Evolutionary conservation across 495 filamentous ascomycete genomes (phyloP).

Genomic region (Podospora sp.): DNA sequence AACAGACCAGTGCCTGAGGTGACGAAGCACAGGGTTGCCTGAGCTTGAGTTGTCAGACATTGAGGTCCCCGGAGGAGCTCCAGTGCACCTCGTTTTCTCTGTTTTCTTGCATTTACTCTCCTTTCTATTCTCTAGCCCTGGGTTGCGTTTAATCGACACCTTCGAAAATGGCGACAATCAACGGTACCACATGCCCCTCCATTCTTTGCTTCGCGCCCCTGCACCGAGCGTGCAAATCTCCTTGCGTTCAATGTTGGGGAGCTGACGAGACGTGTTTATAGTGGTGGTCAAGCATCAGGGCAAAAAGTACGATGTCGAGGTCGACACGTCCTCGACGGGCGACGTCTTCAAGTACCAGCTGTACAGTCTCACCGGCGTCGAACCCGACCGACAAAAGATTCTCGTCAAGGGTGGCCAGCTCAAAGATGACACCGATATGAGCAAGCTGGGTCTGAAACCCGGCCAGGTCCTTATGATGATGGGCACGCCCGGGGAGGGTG

Average conservation of each 20-base stretch:
- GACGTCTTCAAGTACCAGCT: constrained; percentile 95
- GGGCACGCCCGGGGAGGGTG: constrained; percentile 76
- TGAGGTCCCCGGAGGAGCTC: background rate
- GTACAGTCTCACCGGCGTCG: constrained; percentile 92
- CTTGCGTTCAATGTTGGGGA: background rate
- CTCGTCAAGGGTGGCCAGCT: constrained; percentile 90
- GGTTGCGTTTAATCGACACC: background rate
- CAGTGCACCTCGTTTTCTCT: background rate
- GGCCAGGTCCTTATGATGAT: constrained; percentile 95
- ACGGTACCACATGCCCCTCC: constrained; percentile 24
- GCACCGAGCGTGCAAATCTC: background rate
- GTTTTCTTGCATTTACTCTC: background rate
- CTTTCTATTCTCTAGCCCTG: background rate
- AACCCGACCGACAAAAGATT: constrained; percentile 95
- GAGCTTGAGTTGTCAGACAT: background rate
- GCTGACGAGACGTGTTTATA: constrained; percentile 36
- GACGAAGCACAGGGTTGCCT: constrained; percentile 25
- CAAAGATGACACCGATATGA: constrained; percentile 90
- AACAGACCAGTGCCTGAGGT: constrained; percentile 11
- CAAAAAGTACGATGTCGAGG: constrained; percentile 90
- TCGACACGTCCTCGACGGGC: constrained; percentile 81
- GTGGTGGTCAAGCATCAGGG: constrained; percentile 94
- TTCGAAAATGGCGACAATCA: constrained; percentile 33
- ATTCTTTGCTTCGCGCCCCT: background rate
- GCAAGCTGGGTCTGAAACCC: constrained; percentile 79